Conservation (phyloP, 768 basidiomycete genomes). For the Nevesoporus exiguus region DNA sequence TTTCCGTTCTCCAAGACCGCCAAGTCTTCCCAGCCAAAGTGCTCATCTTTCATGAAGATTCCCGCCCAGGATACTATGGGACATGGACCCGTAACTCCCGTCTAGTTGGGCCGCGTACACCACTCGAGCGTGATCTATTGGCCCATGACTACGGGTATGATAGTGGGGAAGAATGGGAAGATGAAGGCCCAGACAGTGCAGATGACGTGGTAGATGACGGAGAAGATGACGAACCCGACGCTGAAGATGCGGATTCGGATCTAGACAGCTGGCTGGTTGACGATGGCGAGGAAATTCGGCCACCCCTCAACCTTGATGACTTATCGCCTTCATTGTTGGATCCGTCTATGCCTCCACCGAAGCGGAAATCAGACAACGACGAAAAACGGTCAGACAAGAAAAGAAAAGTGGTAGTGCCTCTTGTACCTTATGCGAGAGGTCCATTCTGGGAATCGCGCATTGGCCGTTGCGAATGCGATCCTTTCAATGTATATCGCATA, state of each 20-base stretch:
- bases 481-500: constrained; percentile 72
- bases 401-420: constrained; percentile 70
- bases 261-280: constrained; percentile 40
- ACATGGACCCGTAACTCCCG: constrained; percentile 88
- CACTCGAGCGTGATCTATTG: constrained; percentile 74
- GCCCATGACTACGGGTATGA: constrained; percentile 89
- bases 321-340: constrained; percentile 32
- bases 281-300: constrained; percentile 69
- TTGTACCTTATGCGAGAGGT: constrained; percentile 79
- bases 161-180: constrained; percentile 96
- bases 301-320: constrained; percentile 41
- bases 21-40: constrained; percentile 69
- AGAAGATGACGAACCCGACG: constrained; percentile 67
- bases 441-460: constrained; percentile 75
- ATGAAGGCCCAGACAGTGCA: constrained; percentile 71
- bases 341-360: constrained; percentile 41
- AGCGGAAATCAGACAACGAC: constrained; percentile 62
- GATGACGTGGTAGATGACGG: constrained; percentile 65
- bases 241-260: constrained; percentile 47
- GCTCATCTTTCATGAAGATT: constrained; percentile 79
- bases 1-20: constrained; percentile 60
- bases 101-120: constrained; percentile 76
- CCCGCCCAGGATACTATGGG: constrained; percentile 89
- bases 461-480: constrained; percentile 63
- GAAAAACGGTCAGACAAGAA: constrained; percentile 56